Evolutionary conservation across 768 basidiomycete genomes (phyloP), one percentile per base, ranked within the genome.

Genomic region (Xerocomus brunneocitrinus): DNA sequence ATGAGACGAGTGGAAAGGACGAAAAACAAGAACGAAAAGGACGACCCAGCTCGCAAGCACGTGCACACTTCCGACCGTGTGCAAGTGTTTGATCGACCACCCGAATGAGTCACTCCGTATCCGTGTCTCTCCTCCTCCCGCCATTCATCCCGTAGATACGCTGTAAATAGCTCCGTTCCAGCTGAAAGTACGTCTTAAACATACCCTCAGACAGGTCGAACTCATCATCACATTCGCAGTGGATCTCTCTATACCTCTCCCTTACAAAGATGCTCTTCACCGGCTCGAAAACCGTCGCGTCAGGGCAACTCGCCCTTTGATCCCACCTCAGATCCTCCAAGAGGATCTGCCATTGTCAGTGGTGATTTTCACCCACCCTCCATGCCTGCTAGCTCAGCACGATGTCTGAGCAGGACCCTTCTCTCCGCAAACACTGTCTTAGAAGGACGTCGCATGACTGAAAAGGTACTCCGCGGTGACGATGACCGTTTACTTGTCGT

Each of bases 401-500:
- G 24, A 55, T 49, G 47, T 41, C 41, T 56, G 43, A 42, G 57
- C 49, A 94, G 89, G 53, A 87, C 88, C 56, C 74, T 94, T 53
- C 74, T 78, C 63, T 81, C 88, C 22, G 94, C 93, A 1, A 85
- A 95, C 65, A 95, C 95, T 0, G 89, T 98, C 14, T 73, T 97
- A 3, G 84, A 94, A 60, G 94, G 93, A 10, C 85, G 94, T 51
- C 72, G 82, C 57, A 79, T 80, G 8, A 81, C 84, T 1, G 93
- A 97, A 68, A 82, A 80, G 16, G 82, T 97, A 45, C 74, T 98
- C 34, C 79, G 77, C 53, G 92, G 93, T 16, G 81, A 88, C 50
- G 95, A 99, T 71, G 95, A 98, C 69, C 85, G 95, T 44, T 78
- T 99, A 22, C 73, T 95, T 51, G 93, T 99, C 10, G 87, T 97